These are phyloP conservation scores for Coniochaeta hoffmannii DNA, from an alignment of 2,329 filamentous ascomycete species.

Conservation along the genomic window DNA sequence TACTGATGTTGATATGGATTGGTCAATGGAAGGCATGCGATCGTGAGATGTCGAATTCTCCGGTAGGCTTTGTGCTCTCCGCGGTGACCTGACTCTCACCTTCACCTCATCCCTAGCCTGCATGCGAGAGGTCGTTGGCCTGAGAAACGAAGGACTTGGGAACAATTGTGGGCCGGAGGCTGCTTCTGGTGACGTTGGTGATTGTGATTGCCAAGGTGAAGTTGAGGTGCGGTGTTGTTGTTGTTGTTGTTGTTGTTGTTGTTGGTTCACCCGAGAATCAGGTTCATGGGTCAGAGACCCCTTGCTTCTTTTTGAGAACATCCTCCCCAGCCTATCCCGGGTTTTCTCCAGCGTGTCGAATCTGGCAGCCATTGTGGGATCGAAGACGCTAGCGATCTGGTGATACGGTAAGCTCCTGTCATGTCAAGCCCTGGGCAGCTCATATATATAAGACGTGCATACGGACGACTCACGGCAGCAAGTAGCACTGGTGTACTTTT, in stretches of 20 bases:
- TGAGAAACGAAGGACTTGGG: conserved; percentile 47
- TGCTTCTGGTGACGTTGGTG: conserved; percentile 19
- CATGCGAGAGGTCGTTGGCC: conserved; percentile 48
- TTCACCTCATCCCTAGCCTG: conserved; percentile 42
- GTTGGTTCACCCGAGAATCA: neutral
- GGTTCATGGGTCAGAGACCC: conserved; percentile 2
- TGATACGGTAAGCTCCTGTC: conserved; percentile 1
- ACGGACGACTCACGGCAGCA: conserved; percentile 1
- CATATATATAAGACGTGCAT: conserved; percentile 4
- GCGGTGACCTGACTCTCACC: conserved; percentile 3
- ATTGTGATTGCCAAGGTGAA: conserved; percentile 6
- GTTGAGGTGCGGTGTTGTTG: neutral
- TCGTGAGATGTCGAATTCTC: conserved; percentile 9
- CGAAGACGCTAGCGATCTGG: conserved; percentile 1
- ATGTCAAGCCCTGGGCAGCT: neutral
- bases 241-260: neutral
- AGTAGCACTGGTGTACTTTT: neutral
- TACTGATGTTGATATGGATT: neutral
- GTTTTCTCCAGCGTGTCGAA: conserved; percentile 44
- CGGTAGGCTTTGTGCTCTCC: conserved; percentile 16
- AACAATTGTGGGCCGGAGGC: conserved; percentile 29
- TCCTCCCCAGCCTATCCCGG: conserved; percentile 41
- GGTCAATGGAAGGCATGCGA: conserved; percentile 1
- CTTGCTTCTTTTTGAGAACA: conserved; percentile 40
- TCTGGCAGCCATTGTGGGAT: conserved; percentile 34